Percentiles rank a stretch among this genome's conserved stretches.
Evolutionary conservation across 495 filamentous ascomycete genomes (phyloP).

Genomic region (Talaromyces borbonicus): DNA sequence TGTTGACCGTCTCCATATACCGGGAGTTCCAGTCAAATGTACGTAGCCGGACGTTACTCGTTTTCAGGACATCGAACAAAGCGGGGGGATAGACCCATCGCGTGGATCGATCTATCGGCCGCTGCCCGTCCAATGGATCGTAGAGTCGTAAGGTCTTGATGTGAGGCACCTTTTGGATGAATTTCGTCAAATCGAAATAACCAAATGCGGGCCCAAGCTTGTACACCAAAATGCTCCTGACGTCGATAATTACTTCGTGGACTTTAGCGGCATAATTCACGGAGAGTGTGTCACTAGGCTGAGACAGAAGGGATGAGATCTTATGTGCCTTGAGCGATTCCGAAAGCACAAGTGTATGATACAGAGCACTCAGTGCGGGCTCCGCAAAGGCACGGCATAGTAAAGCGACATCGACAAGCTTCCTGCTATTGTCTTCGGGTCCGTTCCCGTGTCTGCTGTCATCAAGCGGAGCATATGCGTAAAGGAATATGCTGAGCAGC

Average conservation of each 20-base stretch:
- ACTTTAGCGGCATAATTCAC: conserved; percentile 59
- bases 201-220: conserved; percentile 35
- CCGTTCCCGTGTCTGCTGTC: conserved; percentile 29
- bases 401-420: conserved; percentile 50
- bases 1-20: conserved; percentile 40
- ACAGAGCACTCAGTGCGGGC: conserved; percentile 65
- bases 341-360: conserved; percentile 54
- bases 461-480: conserved; percentile 51
- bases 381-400: conserved; percentile 59
- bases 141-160: conserved; percentile 32
- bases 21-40: conserved; percentile 74
- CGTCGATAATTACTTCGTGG: conserved; percentile 58
- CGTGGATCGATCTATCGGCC: conserved; percentile 18
- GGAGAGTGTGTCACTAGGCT: conserved; percentile 26
- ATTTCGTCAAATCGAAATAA: conserved; percentile 34
- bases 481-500: conserved; percentile 56
- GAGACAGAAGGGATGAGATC: conserved; percentile 36
- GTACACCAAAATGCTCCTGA: conserved; percentile 30
- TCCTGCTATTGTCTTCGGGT: conserved; percentile 21
- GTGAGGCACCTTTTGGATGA: conserved; percentile 34
- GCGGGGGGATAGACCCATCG: conserved; percentile 50
- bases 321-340: conserved; percentile 41
- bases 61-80: conserved; percentile 47
- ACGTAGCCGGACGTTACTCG: conserved; percentile 38
- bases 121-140: conserved; percentile 26